Percentiles rank a stretch among this genome's conserved stretches.
Evolutionary conservation across 192 early-diverging fungal species (phyloP).

Genomic region (Chytriomyces confervae): DNA sequence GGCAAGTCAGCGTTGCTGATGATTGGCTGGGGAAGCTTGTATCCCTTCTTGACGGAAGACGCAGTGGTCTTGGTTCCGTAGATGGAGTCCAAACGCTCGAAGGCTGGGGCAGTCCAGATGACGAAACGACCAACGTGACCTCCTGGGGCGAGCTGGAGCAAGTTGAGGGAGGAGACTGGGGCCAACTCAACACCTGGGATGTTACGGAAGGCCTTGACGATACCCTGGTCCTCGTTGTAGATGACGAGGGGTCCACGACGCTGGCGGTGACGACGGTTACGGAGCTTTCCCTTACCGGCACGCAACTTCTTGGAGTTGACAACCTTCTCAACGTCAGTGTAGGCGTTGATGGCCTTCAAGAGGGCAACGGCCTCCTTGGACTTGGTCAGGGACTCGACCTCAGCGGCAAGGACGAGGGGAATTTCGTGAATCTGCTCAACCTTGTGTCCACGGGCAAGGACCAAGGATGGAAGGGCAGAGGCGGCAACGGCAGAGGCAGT

Average conservation of each 20-base stretch:
- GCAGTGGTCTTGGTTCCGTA: conserved; percentile 85
- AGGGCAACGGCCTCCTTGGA: conserved; percentile 93
- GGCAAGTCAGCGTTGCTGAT: conserved; percentile 94
- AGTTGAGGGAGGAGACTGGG: conserved; percentile 89
- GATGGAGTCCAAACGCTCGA: conserved; percentile 88
- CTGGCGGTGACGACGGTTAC: conserved; percentile 95
- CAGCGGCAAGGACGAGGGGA: conserved; percentile 85
- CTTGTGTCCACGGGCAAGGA: conserved; percentile 96
- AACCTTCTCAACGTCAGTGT: conserved; percentile 94
- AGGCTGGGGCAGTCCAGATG: conserved; percentile 97
- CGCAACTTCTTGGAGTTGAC: conserved; percentile 93
- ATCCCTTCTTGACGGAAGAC: conserved; percentile 89
- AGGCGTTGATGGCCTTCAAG: conserved; percentile 92
- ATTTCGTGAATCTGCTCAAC: conserved; percentile 86
- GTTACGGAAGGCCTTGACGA: conserved; percentile 96
- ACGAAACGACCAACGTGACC: conserved; percentile 98
- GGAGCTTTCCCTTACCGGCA: conserved; percentile 95
- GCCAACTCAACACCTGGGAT: conserved; percentile 96
- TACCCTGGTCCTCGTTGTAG: conserved; percentile 92
- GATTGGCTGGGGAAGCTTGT: conserved; percentile 83
- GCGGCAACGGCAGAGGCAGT: conserved; percentile 96
- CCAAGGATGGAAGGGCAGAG: conserved; percentile 86
- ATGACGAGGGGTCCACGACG: conserved; percentile 96
- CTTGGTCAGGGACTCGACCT: conserved; percentile 82
- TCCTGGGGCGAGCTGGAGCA: conserved; percentile 97